These are phyloP conservation scores for Eimeria zaria DNA, from an alignment of 169 alveolate genomes.

Conservation along the genomic window DNA sequence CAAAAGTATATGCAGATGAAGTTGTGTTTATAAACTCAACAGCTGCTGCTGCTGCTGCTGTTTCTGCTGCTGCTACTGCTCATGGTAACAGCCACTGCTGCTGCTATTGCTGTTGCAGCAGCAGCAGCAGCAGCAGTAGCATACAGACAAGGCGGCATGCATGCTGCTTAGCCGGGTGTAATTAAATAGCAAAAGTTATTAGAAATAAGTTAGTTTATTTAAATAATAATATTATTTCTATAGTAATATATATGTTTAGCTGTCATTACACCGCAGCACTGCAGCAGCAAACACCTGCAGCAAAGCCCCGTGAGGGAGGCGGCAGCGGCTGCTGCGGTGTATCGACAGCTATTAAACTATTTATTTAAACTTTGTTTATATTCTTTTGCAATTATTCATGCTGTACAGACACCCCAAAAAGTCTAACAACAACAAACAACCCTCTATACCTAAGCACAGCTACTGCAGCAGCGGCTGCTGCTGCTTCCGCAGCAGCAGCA, in stretches of 20 bases:
- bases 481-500: background rate
- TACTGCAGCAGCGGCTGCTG: background rate
- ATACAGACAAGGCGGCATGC: background rate
- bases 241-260: no score
- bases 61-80: no score
- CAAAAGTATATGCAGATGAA: no score
- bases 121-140: background rate
- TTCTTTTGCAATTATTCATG: background rate
- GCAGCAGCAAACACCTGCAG: no score
- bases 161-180: no score
- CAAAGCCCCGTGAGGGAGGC: background rate
- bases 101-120: background rate
- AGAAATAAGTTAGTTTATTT: no score
- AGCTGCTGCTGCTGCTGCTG: no score
- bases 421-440: background rate
- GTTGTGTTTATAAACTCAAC: no score
- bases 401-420: background rate
- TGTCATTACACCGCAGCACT: no score
- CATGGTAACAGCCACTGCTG: no score
- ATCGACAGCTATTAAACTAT: background rate
- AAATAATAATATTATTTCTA: no score
- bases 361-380: background rate
- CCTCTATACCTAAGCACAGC: background rate
- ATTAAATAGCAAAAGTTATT: no score
- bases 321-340: background rate